Percentiles rank a stretch among this genome's conserved stretches.
These are phyloP conservation scores for Diaporthe ampelina DNA, from an alignment of 2,329 filamentous ascomycete species.

Conservation along the genomic window DNA sequence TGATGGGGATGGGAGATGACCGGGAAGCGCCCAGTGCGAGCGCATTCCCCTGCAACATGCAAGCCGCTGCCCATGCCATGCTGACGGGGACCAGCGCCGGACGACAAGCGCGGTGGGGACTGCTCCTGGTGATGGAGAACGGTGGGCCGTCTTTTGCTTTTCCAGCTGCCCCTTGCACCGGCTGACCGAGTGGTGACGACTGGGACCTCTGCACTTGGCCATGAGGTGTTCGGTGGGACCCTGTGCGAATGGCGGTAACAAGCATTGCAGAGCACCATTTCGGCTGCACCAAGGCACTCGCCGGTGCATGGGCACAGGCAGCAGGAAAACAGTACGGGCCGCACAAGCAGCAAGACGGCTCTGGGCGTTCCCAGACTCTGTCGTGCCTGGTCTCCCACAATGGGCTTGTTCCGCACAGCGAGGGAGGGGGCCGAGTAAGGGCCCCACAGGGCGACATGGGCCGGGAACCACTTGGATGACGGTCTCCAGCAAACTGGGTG, in stretches of 20 bases:
- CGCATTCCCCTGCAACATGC: constrained; percentile 37
- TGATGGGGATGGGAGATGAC: constrained; percentile 42
- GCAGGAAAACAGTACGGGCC: neutral
- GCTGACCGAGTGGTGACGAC: constrained; percentile 35
- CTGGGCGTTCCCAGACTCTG: constrained; percentile 21
- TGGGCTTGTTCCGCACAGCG: constrained; percentile 39
- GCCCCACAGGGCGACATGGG: constrained; percentile 41
- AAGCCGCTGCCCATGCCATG: constrained; percentile 38
- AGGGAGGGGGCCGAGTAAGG: constrained; percentile 39
- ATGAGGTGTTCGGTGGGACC: constrained; percentile 23
- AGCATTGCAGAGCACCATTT: constrained; percentile 25
- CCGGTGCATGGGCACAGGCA: constrained; percentile 26
- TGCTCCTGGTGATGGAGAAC: constrained; percentile 41
- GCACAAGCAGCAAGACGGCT: constrained; percentile 25
- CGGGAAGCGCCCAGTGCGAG: constrained; percentile 48
- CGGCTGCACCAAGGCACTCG: constrained; percentile 27
- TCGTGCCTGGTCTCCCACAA: constrained; percentile 31
- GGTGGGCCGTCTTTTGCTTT: constrained; percentile 37
- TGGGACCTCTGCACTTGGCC: constrained; percentile 36
- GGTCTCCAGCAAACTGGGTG: constrained; percentile 41
- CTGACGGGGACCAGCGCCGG: constrained; percentile 42
- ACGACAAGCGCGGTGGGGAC: constrained; percentile 41
- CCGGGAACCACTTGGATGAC: constrained; percentile 38
- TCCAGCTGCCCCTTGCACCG: constrained; percentile 38
- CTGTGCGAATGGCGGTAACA: constrained; percentile 32